Percentiles rank a stretch among this genome's conserved stretches.
Conservation (phyloP, 805 yeast genomes). For the Candida broadrunensis region DNA sequence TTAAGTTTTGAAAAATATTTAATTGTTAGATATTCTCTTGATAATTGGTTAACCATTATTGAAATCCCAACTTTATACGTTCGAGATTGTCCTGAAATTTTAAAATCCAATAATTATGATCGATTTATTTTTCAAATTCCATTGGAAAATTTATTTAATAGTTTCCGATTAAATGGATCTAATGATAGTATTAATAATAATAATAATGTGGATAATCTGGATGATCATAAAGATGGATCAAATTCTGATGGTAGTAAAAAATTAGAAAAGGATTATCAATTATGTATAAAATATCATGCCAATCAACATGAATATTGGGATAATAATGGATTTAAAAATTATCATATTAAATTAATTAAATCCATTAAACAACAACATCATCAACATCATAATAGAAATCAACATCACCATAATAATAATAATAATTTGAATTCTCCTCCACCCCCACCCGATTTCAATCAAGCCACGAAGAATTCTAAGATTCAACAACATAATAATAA, state of each 20-base stretch:
- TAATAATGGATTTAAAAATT: slow-evolving; percentile 62
- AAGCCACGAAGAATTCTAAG: slow-evolving; percentile 1
- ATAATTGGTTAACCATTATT: slow-evolving; percentile 73
- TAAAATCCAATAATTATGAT: slow-evolving; percentile 57
- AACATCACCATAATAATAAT: background rate
- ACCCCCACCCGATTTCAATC: background rate
- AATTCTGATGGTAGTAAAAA: slow-evolving; percentile 4
- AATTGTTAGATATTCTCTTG: slow-evolving; percentile 69
- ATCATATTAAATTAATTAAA: slow-evolving; percentile 45
- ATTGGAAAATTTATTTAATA: slow-evolving; percentile 39
- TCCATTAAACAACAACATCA: slow-evolving; percentile 7
- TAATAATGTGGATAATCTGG: background rate
- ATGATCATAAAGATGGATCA: background rate
- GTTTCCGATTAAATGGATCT: slow-evolving; percentile 14
- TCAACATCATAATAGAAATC: background rate
- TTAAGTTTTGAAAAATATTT: slow-evolving; percentile 66
- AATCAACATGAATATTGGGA: slow-evolving; percentile 68
- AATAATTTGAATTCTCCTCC: background rate
- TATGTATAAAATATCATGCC: slow-evolving; percentile 59
- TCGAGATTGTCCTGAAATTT: slow-evolving; percentile 50
- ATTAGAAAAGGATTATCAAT: slow-evolving; percentile 22
- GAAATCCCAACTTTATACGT: slow-evolving; percentile 65
- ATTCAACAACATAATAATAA: slow-evolving; percentile 18
- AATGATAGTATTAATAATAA: slow-evolving; percentile 3
- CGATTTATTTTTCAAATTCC: slow-evolving; percentile 67